Evolutionary conservation across 2,329 filamentous ascomycete species (phyloP).

Genomic region (Pseudopyricularia cyperi): DNA sequence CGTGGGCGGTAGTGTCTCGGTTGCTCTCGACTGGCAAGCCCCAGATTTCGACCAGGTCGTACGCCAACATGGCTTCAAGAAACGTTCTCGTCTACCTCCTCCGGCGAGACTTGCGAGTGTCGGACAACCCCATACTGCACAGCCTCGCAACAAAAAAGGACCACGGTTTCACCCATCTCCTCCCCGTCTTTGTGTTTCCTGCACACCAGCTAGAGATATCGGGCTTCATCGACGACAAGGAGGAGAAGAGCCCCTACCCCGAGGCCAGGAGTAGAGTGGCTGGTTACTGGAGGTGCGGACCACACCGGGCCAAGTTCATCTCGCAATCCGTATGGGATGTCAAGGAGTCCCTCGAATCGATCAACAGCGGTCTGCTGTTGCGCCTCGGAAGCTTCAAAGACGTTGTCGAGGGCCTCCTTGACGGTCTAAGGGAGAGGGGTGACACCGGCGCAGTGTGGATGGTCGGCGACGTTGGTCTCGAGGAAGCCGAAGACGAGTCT

Average conservation of each 20-base stretch:
- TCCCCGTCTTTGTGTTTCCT: constrained; percentile 58
- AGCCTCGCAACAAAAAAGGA: constrained; percentile 31
- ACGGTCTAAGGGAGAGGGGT: constrained; percentile 25
- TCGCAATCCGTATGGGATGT: constrained; percentile 62
- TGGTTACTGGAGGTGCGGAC: constrained; percentile 61
- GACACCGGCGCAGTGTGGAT: constrained; percentile 55
- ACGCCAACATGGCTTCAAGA: neutral
- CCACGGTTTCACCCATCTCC: constrained; percentile 51
- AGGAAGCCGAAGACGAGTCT: constrained; percentile 54
- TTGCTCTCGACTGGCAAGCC: neutral
- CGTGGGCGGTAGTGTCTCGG: neutral
- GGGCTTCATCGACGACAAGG: constrained; percentile 48
- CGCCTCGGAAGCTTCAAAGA: constrained; percentile 49
- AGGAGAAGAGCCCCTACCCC: constrained; percentile 47
- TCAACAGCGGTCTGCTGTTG: constrained; percentile 49
- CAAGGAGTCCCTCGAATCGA: constrained; percentile 44
- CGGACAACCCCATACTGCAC: constrained; percentile 64
- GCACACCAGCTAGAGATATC: constrained; percentile 62
- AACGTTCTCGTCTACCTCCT: constrained; percentile 58
- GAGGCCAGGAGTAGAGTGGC: constrained; percentile 53
- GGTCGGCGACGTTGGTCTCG: constrained; percentile 54
- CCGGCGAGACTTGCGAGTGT: constrained; percentile 58
- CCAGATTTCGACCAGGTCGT: neutral
- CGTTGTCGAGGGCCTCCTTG: constrained; percentile 44
- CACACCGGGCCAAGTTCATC: constrained; percentile 58